Conservation (phyloP, 2,329 filamentous ascomycete species). For the Sporothrix globosa region DNA sequence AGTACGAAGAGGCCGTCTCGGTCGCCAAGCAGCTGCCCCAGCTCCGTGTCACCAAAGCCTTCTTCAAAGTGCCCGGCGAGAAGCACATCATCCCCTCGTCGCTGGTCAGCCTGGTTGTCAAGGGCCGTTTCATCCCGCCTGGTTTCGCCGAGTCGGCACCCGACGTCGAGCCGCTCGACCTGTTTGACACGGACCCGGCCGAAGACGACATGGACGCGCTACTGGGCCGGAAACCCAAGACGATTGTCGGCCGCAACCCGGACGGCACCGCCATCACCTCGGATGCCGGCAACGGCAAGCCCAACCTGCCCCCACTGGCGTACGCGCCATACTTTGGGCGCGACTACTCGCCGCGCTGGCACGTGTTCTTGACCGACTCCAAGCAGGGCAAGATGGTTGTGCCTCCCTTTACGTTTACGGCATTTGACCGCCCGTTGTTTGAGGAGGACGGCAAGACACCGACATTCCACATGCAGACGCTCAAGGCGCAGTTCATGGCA, state of each 20-base stretch:
- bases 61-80: conserved; percentile 98
- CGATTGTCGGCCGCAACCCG: conserved; percentile 60
- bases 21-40: conserved; percentile 84
- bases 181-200: conserved; percentile 88
- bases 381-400: conserved; percentile 97
- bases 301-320: conserved; percentile 79
- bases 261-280: conserved; percentile 59
- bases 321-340: conserved; percentile 89
- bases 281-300: conserved; percentile 59
- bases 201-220: conserved; percentile 90
- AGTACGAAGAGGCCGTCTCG: conserved; percentile 74
- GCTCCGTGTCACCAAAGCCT: conserved; percentile 84
- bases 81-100: conserved; percentile 89
- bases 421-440: conserved; percentile 88
- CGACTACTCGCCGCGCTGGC: conserved; percentile 88
- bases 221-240: conserved; percentile 70
- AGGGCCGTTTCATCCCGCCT: conserved; percentile 90
- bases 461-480: conserved; percentile 91
- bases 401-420: conserved; percentile 91
- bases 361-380: conserved; percentile 90
- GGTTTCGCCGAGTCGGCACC: conserved; percentile 72
- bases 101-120: conserved; percentile 91
- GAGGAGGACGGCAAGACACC: conserved; percentile 74
- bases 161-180: conserved; percentile 72
- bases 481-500: conserved; percentile 96